Evolutionary conservation across 2,329 filamentous ascomycete species (phyloP), one percentile per base, ranked within the genome.

Genomic region (Anthostomella pinea): DNA sequence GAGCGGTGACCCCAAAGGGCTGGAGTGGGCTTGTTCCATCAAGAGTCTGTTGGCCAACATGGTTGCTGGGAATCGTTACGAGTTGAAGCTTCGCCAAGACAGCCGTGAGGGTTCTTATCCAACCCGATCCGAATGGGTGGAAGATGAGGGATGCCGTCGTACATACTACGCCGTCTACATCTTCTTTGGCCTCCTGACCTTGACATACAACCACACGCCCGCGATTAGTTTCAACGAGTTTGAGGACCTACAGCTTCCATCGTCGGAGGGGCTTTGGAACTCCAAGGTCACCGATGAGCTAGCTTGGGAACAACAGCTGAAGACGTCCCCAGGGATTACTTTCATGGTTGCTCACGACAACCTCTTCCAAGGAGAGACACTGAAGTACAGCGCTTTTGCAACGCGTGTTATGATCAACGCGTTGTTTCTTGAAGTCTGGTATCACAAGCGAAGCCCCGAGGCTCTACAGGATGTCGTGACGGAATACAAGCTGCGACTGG

Each of bases 81-180:
- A 98, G 66, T 72, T 97, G 42, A 96, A 96, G 73, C 77, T 95
- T 43, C 86, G 93, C 13, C 86, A 87, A 37, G 91, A 97, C 58
- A 88, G 85, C 44, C 87, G 93, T 38, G 84, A 87, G 53, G 83
- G 79, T 28, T 73, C 79, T 18, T 75, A 77, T 43, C 88, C 91
- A 2, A 87, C 78, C 24, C 87, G 90, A 39, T 77, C 84, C 11
- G 88, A 97, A 59, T 98, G 93, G 93, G 83, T 97, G 28, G 89
- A 95, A 56, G 93, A 98, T 57, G 93, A 98, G 66, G 89, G 91
- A 33, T 96, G 93, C 63, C 82, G 91, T 41, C 87, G 93, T 43
- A 97, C 93, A 1, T 98, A 97, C 68, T 98, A 95, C 56, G 91
- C 93, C 1, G 93, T 97, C 42, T 98, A 97, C 70, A 95, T 97